A percentile compares a stretch with the other conserved stretches of the same genome.
These are phyloP conservation scores for Blastobotrys capitulatus DNA, from an alignment of 1,139 yeast genomes.

Conservation along the genomic window DNA sequence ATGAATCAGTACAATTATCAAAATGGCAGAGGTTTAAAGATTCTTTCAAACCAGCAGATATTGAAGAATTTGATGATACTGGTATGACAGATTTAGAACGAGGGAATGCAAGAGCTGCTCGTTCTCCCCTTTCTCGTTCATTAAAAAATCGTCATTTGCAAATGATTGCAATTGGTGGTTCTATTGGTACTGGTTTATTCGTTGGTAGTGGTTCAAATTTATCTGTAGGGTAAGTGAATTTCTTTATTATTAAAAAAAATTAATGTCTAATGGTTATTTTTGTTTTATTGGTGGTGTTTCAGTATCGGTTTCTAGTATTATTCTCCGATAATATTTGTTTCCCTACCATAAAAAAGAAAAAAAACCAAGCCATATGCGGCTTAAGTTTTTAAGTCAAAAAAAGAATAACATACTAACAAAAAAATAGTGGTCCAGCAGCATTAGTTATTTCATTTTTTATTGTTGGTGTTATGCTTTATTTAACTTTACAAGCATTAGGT, in stretches of 20 bases:
- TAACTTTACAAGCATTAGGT: slow-evolving; percentile 79
- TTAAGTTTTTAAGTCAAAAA: too few species aligned
- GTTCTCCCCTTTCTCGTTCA: slow-evolving; percentile 38
- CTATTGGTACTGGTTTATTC: slow-evolving; percentile 74
- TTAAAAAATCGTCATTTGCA: slow-evolving; percentile 48
- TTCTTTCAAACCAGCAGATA: slow-evolving; percentile 27
- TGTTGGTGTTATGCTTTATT: slow-evolving; percentile 64
- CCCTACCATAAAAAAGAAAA: too few species aligned
- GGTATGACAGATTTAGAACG: slow-evolving; percentile 26
- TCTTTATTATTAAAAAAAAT: too few species aligned
- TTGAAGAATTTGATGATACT: slow-evolving; percentile 19
- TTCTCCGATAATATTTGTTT: too few species aligned
- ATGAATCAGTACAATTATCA: neutral
- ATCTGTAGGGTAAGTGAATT: slow-evolving; percentile 38
- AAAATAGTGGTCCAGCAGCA: slow-evolving; percentile 67
- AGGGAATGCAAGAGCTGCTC: slow-evolving; percentile 29
- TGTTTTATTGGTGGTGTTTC: too few species aligned
- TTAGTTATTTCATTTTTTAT: slow-evolving; percentile 66
- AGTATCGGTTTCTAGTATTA: too few species aligned
- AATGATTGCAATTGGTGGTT: slow-evolving; percentile 79
- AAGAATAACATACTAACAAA: too few species aligned
- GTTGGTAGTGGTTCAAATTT: slow-evolving; percentile 72
- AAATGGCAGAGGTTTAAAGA: slow-evolving; percentile 24
- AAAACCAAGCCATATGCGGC: too few species aligned
- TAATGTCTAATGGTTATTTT: too few species aligned